Evolutionary conservation across 768 basidiomycete species (phyloP).

Genomic region (Kwoniella pini): DNA sequence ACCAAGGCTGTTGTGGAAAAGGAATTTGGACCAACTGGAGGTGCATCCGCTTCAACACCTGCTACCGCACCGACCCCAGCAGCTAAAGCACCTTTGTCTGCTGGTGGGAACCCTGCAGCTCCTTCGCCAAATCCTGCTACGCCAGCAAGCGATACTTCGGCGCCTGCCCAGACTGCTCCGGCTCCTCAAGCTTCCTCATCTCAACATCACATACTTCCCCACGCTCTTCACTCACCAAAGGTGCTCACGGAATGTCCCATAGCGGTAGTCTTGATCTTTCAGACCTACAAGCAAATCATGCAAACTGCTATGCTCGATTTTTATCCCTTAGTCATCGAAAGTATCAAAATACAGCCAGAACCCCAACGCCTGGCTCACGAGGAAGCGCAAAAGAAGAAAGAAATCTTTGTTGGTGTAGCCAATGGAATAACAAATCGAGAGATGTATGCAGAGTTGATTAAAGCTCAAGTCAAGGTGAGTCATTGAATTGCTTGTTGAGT

Average conservation of each 20-base stretch:
- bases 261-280: conserved; percentile 85
- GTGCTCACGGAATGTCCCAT: conserved; percentile 91
- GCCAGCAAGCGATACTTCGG: conserved; percentile 18
- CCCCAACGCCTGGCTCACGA: conserved; percentile 76
- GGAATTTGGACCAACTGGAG: conserved; percentile 60
- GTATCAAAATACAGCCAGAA: conserved; percentile 74
- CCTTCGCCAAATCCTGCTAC: conserved; percentile 18
- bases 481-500: too few relatives aligned
- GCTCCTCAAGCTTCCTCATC: conserved; percentile 16
- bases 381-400: conserved; percentile 77
- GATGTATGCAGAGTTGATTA: conserved; percentile 78
- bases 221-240: conserved; percentile 83
- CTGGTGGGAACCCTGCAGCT: conserved; percentile 3
- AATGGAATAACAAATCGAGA: conserved; percentile 68
- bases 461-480: conserved; percentile 84
- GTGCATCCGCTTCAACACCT: not conserved
- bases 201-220: conserved; percentile 59
- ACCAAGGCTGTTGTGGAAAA: conserved; percentile 72
- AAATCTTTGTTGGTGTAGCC: conserved; percentile 79
- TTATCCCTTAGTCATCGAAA: conserved; percentile 74
- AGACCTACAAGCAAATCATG: conserved; percentile 71
- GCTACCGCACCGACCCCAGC: not conserved
- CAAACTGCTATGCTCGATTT: conserved; percentile 68
- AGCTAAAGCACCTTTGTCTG: conserved; percentile 2
- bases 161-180: conserved; percentile 28